Percentiles rank a stretch among this genome's conserved stretches.
These are phyloP conservation scores for Harrya chromipes DNA, from an alignment of 768 basidiomycete genomes.

Conservation along the genomic window DNA sequence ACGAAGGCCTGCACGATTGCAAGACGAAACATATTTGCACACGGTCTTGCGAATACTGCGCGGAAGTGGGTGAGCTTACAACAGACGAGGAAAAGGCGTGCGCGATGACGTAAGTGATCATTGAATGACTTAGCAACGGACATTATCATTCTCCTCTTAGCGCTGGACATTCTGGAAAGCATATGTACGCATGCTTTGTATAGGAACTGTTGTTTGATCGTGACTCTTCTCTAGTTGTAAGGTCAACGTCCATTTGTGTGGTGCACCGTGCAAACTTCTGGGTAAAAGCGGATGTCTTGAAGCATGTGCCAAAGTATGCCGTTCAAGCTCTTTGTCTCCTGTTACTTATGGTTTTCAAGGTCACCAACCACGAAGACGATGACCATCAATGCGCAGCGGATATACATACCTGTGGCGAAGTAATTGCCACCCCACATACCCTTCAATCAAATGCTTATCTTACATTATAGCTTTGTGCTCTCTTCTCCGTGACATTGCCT, in stretches of 20 bases:
- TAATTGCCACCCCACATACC: slow-evolving; percentile 12
- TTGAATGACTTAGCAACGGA: neutral
- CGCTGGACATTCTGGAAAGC: slow-evolving; percentile 53
- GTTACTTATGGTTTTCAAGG: slow-evolving; percentile 29
- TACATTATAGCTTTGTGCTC: slow-evolving; percentile 39
- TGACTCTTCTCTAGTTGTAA: slow-evolving; percentile 41
- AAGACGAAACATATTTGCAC: slow-evolving; percentile 46
- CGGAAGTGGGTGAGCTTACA: slow-evolving; percentile 25
- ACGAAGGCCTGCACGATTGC: slow-evolving; percentile 49
- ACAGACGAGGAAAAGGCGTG: slow-evolving; percentile 36
- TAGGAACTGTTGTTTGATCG: neutral
- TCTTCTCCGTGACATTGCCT: slow-evolving; percentile 27
- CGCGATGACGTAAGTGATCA: slow-evolving; percentile 41
- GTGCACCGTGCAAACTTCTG: slow-evolving; percentile 43
- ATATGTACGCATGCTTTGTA: slow-evolving; percentile 42
- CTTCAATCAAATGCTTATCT: neutral
- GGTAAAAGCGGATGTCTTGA: slow-evolving; percentile 50
- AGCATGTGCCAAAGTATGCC: slow-evolving; percentile 48
- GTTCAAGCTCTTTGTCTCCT: neutral
- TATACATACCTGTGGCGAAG: slow-evolving; percentile 55
- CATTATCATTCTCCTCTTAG: slow-evolving; percentile 25
- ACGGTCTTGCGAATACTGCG: slow-evolving; percentile 42
- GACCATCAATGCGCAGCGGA: slow-evolving; percentile 52
- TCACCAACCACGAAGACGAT: slow-evolving; percentile 43
- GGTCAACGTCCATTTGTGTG: slow-evolving; percentile 53